A percentile compares a stretch with the other conserved stretches of the same genome.
Evolutionary conservation across 2,329 filamentous ascomycete species (phyloP).

Genomic region (Blastomyces parvus): DNA sequence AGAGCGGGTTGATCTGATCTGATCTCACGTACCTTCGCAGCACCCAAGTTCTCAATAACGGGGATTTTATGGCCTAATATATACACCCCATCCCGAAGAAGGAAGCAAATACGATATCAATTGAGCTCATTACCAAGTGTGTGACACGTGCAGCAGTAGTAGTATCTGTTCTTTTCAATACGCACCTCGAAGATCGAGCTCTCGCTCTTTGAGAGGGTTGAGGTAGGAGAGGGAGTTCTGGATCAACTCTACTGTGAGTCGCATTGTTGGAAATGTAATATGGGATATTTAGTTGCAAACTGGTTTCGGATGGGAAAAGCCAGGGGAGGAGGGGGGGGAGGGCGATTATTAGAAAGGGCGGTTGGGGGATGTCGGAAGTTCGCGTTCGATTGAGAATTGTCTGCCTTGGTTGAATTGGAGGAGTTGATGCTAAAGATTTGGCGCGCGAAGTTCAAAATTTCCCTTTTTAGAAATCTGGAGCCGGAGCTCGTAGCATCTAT

Average conservation of each 20-base stretch:
- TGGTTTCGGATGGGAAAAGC: not conserved
- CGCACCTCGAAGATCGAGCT: slow-evolving; percentile 99
- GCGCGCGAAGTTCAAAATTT: not conserved
- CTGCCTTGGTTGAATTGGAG: not conserved
- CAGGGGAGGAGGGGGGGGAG: slow-evolving; percentile 13
- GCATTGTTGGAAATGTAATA: slow-evolving; percentile 49
- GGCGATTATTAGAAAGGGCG: slow-evolving; percentile 24
- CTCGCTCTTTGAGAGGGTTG: slow-evolving; percentile 96
- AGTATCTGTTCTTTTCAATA: slow-evolving; percentile 93
- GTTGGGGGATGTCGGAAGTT: not conserved
- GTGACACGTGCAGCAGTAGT: slow-evolving; percentile 61
- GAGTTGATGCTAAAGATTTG: no score
- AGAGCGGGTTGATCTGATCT: not conserved
- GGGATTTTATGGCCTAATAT: slow-evolving; percentile 91
- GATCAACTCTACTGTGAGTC: slow-evolving; percentile 92
- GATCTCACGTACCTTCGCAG: slow-evolving; percentile 63
- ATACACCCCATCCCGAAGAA: slow-evolving; percentile 25
- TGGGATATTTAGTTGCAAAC: not conserved
- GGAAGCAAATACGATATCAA: slow-evolving; percentile 63
- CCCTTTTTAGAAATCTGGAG: not conserved
- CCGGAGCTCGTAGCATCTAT: not conserved
- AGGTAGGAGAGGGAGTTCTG: slow-evolving; percentile 92
- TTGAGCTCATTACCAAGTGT: slow-evolving; percentile 59
- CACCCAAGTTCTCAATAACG: slow-evolving; percentile 93
- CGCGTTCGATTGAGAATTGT: not conserved